Base-by-base conservation (phyloP, 75 land plant genomes). In the Pseudotsuga menziesii region DNA sequence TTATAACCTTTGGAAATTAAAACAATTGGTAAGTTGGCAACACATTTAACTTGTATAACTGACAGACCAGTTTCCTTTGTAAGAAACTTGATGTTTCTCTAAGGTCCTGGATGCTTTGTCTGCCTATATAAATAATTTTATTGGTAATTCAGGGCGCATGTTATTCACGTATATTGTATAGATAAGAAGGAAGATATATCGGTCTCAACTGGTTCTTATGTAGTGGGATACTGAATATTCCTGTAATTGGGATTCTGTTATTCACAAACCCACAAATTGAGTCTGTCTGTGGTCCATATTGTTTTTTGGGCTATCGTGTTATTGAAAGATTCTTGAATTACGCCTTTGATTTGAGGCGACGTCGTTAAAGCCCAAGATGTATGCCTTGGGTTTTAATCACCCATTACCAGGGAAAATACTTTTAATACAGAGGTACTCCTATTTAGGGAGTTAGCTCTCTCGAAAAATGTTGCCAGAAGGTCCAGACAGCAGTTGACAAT, bases 1-100 rank as follows among this genome's bases (percentile, higher is more conserved):
- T 69, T n/a, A 69, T 39, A 69, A 69, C 72, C 72, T 19, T 19
- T 41, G 72, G 52, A 69, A 69, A n/a, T 69, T 69, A 9, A 69
- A 36, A 11, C 41, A 44, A 69, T 69, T n/a, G 48, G 5, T 69
- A 32, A 39, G 72, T 41, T 44, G 11, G 72, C 23, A 69, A n/a
- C 23, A 39, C 52, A 69, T 41, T 69, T 36, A 36, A 0, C 48
- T 20, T 36, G 72, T 69, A 36, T 35, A 69, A 69, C 52, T 41
- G 72, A 36, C 52, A 39, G 52, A 44, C 39, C 72, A 19, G 22
- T 41, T 41, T 69, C 48, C 23, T 39, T 12, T 48, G 9, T 52
- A 27, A 35, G 70, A 66, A 66, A 27, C 41, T 66, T 39, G 19
- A 3, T 36, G 20, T 63, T 62, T 29, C 1, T 26, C 64, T 22